A percentile compares a stretch with the other conserved stretches of the same genome.
Evolutionary conservation across 2,329 filamentous ascomycete genomes (phyloP).

Genomic region (Orbilia quercus): DNA sequence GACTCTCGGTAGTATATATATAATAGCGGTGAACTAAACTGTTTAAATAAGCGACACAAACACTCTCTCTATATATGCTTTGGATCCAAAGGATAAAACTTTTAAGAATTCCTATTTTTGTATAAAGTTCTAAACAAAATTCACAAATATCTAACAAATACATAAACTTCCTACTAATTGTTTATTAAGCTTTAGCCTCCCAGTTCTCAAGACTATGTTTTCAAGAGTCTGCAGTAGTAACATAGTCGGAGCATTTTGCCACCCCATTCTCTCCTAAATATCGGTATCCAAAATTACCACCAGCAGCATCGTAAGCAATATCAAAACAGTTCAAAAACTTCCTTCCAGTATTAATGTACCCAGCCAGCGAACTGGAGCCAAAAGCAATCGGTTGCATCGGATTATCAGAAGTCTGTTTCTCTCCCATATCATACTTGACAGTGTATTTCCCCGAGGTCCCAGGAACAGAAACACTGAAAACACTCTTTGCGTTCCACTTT

Average conservation of each 20-base stretch:
- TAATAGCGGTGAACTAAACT: too few species aligned
- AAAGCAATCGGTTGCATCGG: conserved; percentile 45
- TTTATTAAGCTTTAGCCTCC: too few species aligned
- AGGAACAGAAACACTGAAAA: conserved; percentile 27
- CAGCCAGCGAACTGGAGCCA: conserved; percentile 19
- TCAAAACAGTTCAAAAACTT: conserved; percentile 48
- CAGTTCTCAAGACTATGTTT: conserved; percentile 1
- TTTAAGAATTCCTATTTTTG: too few species aligned
- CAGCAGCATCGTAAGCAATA: conserved; percentile 38
- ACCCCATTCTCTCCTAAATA: conserved; percentile 11
- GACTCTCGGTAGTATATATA: too few species aligned
- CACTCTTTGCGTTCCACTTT: not conserved
- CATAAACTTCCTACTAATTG: too few species aligned
- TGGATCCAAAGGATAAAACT: too few species aligned
- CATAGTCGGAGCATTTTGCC: conserved; percentile 23
- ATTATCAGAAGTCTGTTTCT: conserved; percentile 3
- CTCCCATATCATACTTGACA: conserved; percentile 25
- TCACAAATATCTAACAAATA: too few species aligned
- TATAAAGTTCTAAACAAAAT: too few species aligned
- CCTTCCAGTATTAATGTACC: conserved; percentile 44
- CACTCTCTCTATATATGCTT: too few species aligned
- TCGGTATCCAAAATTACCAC: conserved; percentile 41
- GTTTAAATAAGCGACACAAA: too few species aligned
- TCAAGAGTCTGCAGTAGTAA: not conserved
- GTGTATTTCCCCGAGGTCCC: conserved; percentile 18